phyloP scores from a whole-genome alignment of 345 rosid genomes.

The Eucalyptus viminalis region DNA sequence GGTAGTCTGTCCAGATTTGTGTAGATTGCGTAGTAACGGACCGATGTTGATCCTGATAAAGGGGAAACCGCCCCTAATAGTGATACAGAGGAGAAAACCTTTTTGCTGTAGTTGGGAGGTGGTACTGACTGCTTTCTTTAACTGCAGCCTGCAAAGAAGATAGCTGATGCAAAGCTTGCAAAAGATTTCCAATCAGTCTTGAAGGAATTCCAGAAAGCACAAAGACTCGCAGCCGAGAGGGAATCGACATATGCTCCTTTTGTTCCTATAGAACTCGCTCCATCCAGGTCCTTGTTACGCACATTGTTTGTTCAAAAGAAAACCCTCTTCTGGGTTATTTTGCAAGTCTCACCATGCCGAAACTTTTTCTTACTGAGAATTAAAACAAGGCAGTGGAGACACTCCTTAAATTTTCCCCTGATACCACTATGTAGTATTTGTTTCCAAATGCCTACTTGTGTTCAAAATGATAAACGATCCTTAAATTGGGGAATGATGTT shows the following conservation, averaged over 20 bases:
- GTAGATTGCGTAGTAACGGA: not conserved
- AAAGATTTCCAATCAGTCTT: slow-evolving; percentile 91
- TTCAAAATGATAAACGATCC: not conserved
- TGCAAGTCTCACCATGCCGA: not conserved
- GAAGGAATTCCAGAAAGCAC: slow-evolving; percentile 97
- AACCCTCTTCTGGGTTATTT: not conserved
- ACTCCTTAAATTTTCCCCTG: not conserved
- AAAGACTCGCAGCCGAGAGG: slow-evolving; percentile 91
- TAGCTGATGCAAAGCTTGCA: slow-evolving; percentile 97
- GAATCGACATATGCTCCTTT: slow-evolving; percentile 79
- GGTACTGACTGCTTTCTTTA: not conserved
- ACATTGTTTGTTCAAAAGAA: not conserved
- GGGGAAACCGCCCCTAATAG: not conserved
- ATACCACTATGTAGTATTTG: not conserved
- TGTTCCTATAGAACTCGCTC: slow-evolving; percentile 46
- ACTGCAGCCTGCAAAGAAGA: slow-evolving; percentile 58
- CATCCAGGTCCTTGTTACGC: slow-evolving; percentile 46
- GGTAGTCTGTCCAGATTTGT: not conserved
- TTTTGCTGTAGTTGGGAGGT: not conserved
- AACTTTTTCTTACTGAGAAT: not conserved
- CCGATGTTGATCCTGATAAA: not conserved
- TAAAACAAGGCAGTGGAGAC: not conserved
- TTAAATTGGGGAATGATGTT: not conserved
- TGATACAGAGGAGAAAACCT: not conserved
- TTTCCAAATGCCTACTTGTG: not conserved